phyloP scores from a whole-genome alignment of 225 moss, liverwort and hornwort species.

The Pseudisothecium myosuroides region DNA sequence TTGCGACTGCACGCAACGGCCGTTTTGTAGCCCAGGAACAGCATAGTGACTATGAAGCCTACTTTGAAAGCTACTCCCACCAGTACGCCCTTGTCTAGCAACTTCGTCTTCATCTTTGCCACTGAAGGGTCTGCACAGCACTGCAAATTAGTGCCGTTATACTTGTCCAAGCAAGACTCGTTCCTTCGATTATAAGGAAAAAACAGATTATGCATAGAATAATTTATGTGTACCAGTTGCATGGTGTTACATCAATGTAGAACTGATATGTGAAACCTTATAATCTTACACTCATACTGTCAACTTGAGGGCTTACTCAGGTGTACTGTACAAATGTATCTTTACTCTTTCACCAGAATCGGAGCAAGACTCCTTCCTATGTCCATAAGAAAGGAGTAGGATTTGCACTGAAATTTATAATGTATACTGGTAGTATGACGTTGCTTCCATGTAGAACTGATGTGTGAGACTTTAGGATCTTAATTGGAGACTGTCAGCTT shows the following conservation, averaged over 20 bases:
- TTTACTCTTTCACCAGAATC: neutral
- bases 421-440: neutral
- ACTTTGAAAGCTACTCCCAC: neutral
- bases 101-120: constrained; percentile 3
- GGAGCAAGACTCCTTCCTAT: neutral
- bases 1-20: constrained; percentile 8
- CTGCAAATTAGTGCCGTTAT: neutral
- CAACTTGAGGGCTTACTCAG: neutral
- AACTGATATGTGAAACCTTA: neutral
- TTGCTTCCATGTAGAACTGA: neutral
- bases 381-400: neutral
- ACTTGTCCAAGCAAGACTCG: neutral
- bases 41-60: neutral
- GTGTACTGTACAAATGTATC: neutral
- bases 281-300: neutral
- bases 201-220: neutral
- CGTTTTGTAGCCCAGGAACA: constrained; percentile 32
- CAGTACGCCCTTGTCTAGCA: neutral
- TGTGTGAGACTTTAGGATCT: neutral
- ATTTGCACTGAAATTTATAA: neutral
- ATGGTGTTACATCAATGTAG: neutral
- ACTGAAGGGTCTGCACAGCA: neutral
- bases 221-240: neutral
- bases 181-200: neutral
- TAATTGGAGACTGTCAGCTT: neutral